Percentiles rank a stretch among this genome's conserved stretches.
Evolutionary conservation across 139 green algal species (phyloP).

Genomic region (Ettlia oleoabundans): DNA sequence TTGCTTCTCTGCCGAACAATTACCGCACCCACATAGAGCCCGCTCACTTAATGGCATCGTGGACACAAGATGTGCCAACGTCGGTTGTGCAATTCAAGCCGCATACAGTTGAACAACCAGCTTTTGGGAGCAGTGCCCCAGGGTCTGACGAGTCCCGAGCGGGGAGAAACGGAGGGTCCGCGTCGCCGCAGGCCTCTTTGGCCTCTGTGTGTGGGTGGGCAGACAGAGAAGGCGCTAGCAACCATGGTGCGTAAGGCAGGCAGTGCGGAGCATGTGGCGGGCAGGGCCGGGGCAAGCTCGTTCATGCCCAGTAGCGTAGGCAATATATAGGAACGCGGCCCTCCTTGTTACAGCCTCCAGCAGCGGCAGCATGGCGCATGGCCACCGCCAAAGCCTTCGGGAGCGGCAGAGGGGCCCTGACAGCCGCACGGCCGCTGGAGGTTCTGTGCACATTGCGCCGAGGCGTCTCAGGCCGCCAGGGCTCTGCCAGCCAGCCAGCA

Average conservation of each 20-base stretch:
- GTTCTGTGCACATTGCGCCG: not conserved
- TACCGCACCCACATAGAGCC: too few species aligned
- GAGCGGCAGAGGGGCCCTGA: not conserved
- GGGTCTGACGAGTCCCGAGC: too few species aligned
- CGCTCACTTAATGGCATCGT: too few species aligned
- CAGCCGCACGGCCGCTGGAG: not conserved
- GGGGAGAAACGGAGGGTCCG: too few species aligned
- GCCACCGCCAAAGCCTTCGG: not conserved
- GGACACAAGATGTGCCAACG: too few species aligned
- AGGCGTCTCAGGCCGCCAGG: not conserved
- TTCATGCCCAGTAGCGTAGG: not conserved
- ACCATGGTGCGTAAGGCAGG: conserved; percentile 5
- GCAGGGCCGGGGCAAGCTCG: not conserved
- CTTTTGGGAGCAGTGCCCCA: too few species aligned
- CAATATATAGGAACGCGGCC: not conserved
- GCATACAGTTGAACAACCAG: too few species aligned
- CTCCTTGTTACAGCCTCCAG: too few species aligned
- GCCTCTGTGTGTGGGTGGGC: not conserved
- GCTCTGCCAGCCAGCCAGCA: not conserved
- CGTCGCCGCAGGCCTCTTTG: conserved; percentile 8
- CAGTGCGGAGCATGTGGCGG: not conserved
- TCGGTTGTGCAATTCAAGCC: too few species aligned
- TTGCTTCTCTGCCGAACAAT: too few species aligned
- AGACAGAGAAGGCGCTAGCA: conserved; percentile 16
- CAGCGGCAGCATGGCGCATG: not conserved